Evolutionary conservation across 495 filamentous ascomycete genomes (phyloP), one percentile per base, ranked within the genome.

Genomic region (Xylaria sp.): DNA sequence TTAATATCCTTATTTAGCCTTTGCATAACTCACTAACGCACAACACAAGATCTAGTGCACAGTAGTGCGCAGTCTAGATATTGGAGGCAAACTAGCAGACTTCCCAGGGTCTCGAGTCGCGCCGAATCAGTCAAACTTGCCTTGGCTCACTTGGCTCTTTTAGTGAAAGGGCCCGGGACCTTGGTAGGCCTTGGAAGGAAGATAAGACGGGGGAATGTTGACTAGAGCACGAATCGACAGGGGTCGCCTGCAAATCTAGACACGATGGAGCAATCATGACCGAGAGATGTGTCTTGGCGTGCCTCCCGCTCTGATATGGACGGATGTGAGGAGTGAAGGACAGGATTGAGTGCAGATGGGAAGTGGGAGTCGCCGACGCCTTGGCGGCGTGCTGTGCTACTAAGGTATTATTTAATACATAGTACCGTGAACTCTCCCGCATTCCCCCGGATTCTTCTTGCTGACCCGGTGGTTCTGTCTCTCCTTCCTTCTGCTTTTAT

Each of bases 211-310:
- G 48, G 48, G 46, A 55, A 55, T 11, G 0, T 40, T 44, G 52
- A 11, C 35, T 7, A 8, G 29, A 46, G 21, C 26, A 50, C 15
- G 24, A 29, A 0, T 14, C 5, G 43, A 43, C 61, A 44, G 62
- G 62, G 62, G 29, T 52, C 1, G 21, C 21, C 37, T 40, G 62
- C 31, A 52, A 65, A 29, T 41, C 64, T 43, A 43, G 64, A 55
- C 48, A 55, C 33, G 46, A 67, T 55, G 12, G 64, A 48, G 48
- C 64, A 67, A 67, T 67, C 64, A 55, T 26, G 48, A 29, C 64
- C 64, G 64, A 53, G 64, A 41, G 33, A 9, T 43, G 48, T 29
- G 48, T 55, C 64, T 67, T 67, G 64, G 64, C 64, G 21, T 55
- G 48, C 64, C 29, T 50, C 35, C 24, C 31, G 5, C 62, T 52